Evolutionary conservation across 805 yeast species (phyloP).

Genomic region (Hanseniaspora singularis): DNA sequence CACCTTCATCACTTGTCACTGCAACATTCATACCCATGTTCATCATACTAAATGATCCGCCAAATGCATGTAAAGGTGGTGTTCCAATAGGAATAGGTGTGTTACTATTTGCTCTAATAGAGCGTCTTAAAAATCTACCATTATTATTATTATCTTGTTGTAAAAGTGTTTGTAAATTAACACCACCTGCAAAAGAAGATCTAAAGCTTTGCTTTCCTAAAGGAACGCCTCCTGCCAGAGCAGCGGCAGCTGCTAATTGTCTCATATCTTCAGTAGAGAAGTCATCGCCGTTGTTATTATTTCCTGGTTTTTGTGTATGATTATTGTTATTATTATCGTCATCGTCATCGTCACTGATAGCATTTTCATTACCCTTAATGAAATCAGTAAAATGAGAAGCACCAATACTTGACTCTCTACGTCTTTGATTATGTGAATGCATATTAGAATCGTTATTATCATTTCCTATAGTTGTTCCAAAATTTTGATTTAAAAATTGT

Average conservation of each 20-base stretch:
- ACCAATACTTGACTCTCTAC: slow-evolving; percentile 3
- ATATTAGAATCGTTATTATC: slow-evolving; percentile 13
- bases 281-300: slow-evolving; percentile 4
- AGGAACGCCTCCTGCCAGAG: slow-evolving; percentile 16
- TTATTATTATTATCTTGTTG: slow-evolving; percentile 6
- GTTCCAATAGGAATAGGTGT: slow-evolving; percentile 14
- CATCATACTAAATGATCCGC: slow-evolving; percentile 13
- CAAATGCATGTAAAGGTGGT: slow-evolving; percentile 15
- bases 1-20: slow-evolving; percentile 13
- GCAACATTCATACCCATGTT: slow-evolving; percentile 14
- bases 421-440: background rate
- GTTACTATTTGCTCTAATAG: slow-evolving; percentile 14
- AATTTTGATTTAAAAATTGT: slow-evolving; percentile 13
- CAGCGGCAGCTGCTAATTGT: slow-evolving; percentile 20
- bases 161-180: slow-evolving; percentile 7
- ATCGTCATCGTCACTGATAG: slow-evolving; percentile 15
- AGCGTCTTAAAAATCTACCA: slow-evolving; percentile 9
- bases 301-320: background rate
- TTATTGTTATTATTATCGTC: slow-evolving; percentile 7
- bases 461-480: background rate
- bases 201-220: slow-evolving; percentile 13
- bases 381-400: slow-evolving; percentile 14
- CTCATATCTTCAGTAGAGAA: slow-evolving; percentile 11
- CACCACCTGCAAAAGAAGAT: slow-evolving; percentile 14
- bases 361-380: slow-evolving; percentile 13